phyloP scores from a whole-genome alignment of 2,329 filamentous ascomycete genomes.

The Sporothrix euskadiensis region DNA sequence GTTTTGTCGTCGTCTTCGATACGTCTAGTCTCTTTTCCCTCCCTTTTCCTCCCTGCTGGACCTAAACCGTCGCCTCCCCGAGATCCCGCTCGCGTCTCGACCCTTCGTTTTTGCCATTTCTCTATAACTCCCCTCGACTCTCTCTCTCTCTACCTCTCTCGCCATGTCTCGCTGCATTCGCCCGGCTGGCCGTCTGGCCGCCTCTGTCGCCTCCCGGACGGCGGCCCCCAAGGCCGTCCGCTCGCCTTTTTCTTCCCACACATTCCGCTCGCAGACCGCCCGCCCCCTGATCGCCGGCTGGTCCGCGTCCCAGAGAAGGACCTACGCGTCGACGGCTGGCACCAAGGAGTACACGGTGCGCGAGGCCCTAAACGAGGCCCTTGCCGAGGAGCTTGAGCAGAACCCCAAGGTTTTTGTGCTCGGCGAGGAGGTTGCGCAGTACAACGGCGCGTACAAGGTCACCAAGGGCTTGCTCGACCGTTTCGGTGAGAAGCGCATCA shows the following conservation, averaged over 20 bases:
- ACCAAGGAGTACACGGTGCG: conserved; percentile 94
- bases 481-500: conserved; percentile 95
- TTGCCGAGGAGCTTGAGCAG: conserved; percentile 92
- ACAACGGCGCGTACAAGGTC: conserved; percentile 99
- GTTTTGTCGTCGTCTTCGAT: not conserved
- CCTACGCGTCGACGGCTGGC: conserved; percentile 59
- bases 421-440: conserved; percentile 98
- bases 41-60: not conserved
- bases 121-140: not conserved
- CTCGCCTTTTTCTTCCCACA: conserved; percentile 24
- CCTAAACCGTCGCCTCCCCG: not conserved
- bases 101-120: not conserved
- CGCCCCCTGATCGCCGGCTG: conserved; percentile 19
- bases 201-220: conserved; percentile 38
- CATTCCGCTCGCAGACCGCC: conserved; percentile 39
- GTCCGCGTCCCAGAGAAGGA: conserved; percentile 48
- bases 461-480: conserved; percentile 96
- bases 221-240: conserved; percentile 35
- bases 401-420: conserved; percentile 95
- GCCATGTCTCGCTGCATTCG: conserved; percentile 51
- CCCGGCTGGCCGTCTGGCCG: conserved; percentile 47
- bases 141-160: not conserved
- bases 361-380: conserved; percentile 95
- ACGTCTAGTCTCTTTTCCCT: not conserved
- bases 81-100: not conserved